These are phyloP conservation scores for Cryptococcus deneoformans DNA, from an alignment of 1,284 basidiomycete species.

Conservation along the genomic window DNA sequence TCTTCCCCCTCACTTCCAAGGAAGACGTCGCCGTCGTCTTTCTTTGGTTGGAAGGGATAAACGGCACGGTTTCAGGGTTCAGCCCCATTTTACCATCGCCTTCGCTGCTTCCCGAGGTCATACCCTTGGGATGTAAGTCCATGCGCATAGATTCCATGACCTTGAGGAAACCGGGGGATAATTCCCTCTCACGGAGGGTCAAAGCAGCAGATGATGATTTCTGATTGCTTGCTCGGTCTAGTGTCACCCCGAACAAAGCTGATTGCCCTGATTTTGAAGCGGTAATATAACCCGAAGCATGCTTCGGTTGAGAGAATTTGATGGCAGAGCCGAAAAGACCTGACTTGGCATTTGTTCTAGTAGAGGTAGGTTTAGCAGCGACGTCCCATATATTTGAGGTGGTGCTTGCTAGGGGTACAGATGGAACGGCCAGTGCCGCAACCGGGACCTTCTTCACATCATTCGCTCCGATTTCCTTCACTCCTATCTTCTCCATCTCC, in stretches of 20 bases:
- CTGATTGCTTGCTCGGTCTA: background rate
- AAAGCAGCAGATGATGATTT: background rate
- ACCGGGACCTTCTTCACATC: too few relatives aligned
- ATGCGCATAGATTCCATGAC: slow-evolving; percentile 19
- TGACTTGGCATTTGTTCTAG: slow-evolving; percentile 4
- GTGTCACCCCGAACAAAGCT: slow-evolving; percentile 7
- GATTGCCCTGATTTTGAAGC: slow-evolving; percentile 7
- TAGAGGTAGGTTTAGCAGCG: background rate
- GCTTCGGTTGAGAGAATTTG: slow-evolving; percentile 17
- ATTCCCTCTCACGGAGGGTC: background rate
- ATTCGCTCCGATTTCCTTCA: background rate
- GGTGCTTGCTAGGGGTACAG: background rate
- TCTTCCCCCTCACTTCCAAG: background rate
- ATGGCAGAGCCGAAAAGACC: slow-evolving; percentile 24
- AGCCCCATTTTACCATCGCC: slow-evolving; percentile 2
- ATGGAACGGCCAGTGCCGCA: background rate
- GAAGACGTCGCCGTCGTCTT: slow-evolving; percentile 31
- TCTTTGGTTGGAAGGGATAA: slow-evolving; percentile 55
- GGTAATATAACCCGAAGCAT: slow-evolving; percentile 20
- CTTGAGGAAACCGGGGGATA: slow-evolving; percentile 26
- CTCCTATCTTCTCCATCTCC: background rate
- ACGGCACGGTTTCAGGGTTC: slow-evolving; percentile 60
- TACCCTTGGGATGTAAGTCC: slow-evolving; percentile 3
- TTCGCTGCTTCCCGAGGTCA: slow-evolving; percentile 2
- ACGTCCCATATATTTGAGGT: slow-evolving; percentile 2